Conservation (phyloP, 257 asterid species). For the Primulina huaijiensis region DNA sequence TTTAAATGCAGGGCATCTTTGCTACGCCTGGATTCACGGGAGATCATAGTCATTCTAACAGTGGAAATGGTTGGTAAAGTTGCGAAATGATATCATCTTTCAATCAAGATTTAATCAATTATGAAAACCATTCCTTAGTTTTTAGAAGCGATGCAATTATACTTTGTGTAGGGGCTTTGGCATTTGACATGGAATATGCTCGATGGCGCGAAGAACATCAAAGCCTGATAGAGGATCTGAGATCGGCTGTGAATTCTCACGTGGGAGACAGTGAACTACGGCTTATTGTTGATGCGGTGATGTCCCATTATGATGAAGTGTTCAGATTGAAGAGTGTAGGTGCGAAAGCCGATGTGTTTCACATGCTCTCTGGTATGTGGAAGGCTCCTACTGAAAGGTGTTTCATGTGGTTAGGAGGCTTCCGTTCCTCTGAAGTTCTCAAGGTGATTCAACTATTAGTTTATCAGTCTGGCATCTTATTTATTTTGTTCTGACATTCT, state of each 20-base stretch:
- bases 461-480: background rate
- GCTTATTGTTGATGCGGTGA: conserved; percentile 66
- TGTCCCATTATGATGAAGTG: conserved; percentile 77
- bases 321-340: conserved; percentile 65
- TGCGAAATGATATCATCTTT: background rate
- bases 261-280: conserved; percentile 57
- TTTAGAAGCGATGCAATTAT: background rate
- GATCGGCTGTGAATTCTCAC: conserved; percentile 65
- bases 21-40: conserved; percentile 40
- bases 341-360: conserved; percentile 71
- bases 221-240: conserved; percentile 55
- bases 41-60: conserved; percentile 44
- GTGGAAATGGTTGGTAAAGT: conserved; percentile 59
- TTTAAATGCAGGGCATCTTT: conserved; percentile 43
- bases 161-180: conserved; percentile 48
- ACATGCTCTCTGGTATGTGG: conserved; percentile 98
- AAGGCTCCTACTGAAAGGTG: conserved; percentile 88
- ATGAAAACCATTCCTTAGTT: background rate
- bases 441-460: conserved; percentile 41
- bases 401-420: conserved; percentile 98
- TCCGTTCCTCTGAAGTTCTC: conserved; percentile 83
- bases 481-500: background rate
- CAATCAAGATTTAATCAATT: background rate
- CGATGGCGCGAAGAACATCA: conserved; percentile 89
- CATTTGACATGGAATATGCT: conserved; percentile 78